A percentile compares a stretch with the other conserved stretches of the same genome.
These are phyloP conservation scores for Hevea brasiliensis DNA, from an alignment of 345 rosid genomes.

Conservation along the genomic window DNA sequence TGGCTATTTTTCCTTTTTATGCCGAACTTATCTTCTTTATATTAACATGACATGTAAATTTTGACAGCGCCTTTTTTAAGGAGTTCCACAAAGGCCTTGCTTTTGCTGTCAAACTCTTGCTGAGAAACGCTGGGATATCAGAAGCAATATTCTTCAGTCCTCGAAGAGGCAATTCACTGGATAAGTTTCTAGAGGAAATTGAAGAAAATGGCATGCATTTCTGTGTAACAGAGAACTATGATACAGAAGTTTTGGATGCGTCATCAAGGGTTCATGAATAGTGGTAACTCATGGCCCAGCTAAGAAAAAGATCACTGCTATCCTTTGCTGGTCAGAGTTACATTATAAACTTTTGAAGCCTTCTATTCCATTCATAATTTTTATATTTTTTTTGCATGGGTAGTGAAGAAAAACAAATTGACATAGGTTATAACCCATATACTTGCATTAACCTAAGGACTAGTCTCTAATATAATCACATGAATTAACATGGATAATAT, in stretches of 20 bases:
- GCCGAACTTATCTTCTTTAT: constrained; percentile 15
- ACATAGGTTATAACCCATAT: no score
- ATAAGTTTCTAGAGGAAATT: constrained; percentile 55
- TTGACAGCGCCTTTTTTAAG: constrained; percentile 79
- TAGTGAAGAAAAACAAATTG: no score
- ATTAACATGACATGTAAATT: constrained; percentile 15
- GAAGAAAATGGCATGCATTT: constrained; percentile 46
- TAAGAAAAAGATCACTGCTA: constrained; percentile 73
- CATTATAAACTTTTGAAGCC: constrained; percentile 27
- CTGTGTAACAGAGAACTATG: constrained; percentile 55
- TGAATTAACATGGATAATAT: no score
- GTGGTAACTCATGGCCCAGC: constrained; percentile 61
- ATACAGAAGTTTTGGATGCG: constrained; percentile 61
- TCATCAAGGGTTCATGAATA: constrained; percentile 53
- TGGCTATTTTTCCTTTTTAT: constrained; percentile 15
- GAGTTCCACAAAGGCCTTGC: constrained; percentile 81
- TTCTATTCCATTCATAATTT: neutral
- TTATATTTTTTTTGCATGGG: neutral
- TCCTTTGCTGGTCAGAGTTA: constrained; percentile 69
- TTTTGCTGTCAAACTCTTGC: constrained; percentile 43
- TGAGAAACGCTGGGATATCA: constrained; percentile 49
- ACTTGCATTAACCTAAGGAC: no score
- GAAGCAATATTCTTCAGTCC: constrained; percentile 83
- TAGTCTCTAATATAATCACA: no score
- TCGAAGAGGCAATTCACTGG: constrained; percentile 78